Evolutionary conservation across 495 filamentous ascomycete genomes (phyloP).

Genomic region (Baudoinia panamericana): DNA sequence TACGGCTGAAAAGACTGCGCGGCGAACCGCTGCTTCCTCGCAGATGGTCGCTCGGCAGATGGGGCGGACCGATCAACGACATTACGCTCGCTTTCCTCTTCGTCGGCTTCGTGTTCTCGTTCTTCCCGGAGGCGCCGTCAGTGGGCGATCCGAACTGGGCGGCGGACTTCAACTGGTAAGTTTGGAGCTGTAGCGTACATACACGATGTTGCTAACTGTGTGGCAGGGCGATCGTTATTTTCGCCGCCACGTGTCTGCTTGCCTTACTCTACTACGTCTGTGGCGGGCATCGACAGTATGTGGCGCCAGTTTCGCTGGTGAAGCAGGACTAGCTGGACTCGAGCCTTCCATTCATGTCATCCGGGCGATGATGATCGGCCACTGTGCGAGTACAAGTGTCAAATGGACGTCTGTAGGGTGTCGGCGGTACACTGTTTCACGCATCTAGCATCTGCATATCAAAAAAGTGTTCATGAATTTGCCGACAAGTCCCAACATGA

Average conservation of each 20-base stretch:
- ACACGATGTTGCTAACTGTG: neutral
- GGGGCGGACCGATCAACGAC: conserved; percentile 15
- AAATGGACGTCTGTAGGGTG: too few relatives aligned
- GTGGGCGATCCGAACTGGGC: conserved; percentile 4
- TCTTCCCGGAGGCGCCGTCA: conserved; percentile 10
- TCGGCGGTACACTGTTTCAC: too few relatives aligned
- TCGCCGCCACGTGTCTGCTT: conserved; percentile 17
- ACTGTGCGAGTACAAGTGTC: too few relatives aligned
- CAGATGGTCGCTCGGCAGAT: conserved; percentile 13
- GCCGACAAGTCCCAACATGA: too few relatives aligned
- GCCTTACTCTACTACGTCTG: conserved; percentile 20
- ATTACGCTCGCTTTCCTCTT: conserved; percentile 19
- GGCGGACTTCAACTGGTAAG: conserved; percentile 13
- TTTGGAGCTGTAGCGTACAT: neutral
- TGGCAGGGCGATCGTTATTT: conserved; percentile 16
- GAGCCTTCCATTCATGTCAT: too few relatives aligned
- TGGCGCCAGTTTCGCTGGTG: conserved; percentile 25
- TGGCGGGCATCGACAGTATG: conserved; percentile 24
- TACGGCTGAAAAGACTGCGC: conserved; percentile 7
- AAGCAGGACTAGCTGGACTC: conserved; percentile 25
- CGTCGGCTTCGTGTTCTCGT: conserved; percentile 11
- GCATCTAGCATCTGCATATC: too few relatives aligned
- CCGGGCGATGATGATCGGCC: too few relatives aligned
- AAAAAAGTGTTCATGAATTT: too few relatives aligned
- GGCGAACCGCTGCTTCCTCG: conserved; percentile 10